These are phyloP conservation scores for Amanita rimosa DNA, from an alignment of 768 basidiomycete species.

Conservation along the genomic window DNA sequence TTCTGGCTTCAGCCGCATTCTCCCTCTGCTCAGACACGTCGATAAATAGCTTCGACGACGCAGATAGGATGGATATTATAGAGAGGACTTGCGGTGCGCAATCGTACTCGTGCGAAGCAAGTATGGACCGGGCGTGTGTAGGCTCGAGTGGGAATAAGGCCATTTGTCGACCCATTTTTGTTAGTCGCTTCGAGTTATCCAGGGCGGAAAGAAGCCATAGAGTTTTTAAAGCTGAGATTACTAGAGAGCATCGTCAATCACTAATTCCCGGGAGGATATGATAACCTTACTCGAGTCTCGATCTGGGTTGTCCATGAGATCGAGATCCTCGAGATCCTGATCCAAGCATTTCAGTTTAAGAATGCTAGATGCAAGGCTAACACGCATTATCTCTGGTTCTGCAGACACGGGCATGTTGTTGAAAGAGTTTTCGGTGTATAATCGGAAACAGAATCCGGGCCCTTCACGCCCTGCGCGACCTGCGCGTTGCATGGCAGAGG, in stretches of 20 bases:
- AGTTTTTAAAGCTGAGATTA: constrained; percentile 51
- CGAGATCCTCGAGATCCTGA: constrained; percentile 69
- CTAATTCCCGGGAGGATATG: neutral
- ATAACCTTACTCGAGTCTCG: constrained; percentile 48
- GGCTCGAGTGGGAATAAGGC: constrained; percentile 92
- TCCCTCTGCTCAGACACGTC: constrained; percentile 72
- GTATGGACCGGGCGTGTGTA: constrained; percentile 60
- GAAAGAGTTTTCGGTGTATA: constrained; percentile 84
- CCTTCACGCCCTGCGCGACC: constrained; percentile 96
- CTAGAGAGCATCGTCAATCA: constrained; percentile 20
- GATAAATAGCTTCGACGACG: constrained; percentile 72
- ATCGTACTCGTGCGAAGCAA: constrained; percentile 62
- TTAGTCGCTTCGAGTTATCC: constrained; percentile 52
- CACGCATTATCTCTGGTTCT: constrained; percentile 87
- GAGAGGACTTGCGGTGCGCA: constrained; percentile 76
- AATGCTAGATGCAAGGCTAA: constrained; percentile 72
- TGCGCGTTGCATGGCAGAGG: constrained; percentile 86
- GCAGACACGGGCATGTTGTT: constrained; percentile 49
- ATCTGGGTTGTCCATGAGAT: constrained; percentile 86
- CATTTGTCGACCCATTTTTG: constrained; percentile 72
- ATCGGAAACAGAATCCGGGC: constrained; percentile 76
- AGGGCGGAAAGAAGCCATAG: constrained; percentile 78
- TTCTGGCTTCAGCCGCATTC: constrained; percentile 52
- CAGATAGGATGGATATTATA: constrained; percentile 75
- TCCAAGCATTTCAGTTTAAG: constrained; percentile 81